Percentiles rank a stretch among this genome's conserved stretches.
Conservation (phyloP, 2,329 filamentous ascomycete species). For the Aureobasidium sp. region DNA sequence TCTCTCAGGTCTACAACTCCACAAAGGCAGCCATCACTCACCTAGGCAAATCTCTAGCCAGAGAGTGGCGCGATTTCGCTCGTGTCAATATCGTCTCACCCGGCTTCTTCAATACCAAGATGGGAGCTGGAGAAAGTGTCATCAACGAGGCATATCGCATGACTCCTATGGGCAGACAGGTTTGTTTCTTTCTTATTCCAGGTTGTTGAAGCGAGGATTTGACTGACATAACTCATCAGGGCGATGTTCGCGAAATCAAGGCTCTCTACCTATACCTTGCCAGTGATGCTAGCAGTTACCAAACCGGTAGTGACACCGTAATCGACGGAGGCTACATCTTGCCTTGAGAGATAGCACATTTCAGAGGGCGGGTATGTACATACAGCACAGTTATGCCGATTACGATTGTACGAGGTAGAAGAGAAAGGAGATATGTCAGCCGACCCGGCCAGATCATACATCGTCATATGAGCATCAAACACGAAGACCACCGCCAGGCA, state of each 20-base stretch:
- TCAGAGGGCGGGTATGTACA: background rate
- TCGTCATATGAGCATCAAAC: background rate
- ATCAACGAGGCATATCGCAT: conserved; percentile 45
- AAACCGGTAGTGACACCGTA: conserved; percentile 28
- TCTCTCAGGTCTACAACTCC: conserved; percentile 44
- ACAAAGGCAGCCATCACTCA: conserved; percentile 52
- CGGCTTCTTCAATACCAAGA: conserved; percentile 51
- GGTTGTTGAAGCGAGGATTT: background rate
- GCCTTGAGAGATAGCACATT: conserved; percentile 20
- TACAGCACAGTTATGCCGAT: background rate
- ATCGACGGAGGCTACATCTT: conserved; percentile 32
- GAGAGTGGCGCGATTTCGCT: conserved; percentile 53
- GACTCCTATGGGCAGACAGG: conserved; percentile 40
- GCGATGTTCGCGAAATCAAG: conserved; percentile 30
- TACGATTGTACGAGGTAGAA: background rate
- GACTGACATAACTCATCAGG: conserved; percentile 9
- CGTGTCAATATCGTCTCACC: conserved; percentile 51
- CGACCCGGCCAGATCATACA: background rate
- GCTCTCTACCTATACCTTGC: conserved; percentile 29
- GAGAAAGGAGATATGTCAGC: background rate
- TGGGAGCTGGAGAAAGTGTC: conserved; percentile 41
- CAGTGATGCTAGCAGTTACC: conserved; percentile 28
- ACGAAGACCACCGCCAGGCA: background rate
- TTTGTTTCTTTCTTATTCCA: background rate
- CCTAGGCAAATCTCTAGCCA: conserved; percentile 48